phyloP scores from a whole-genome alignment of 371 early-diverging fungal genomes.

The Choanephora cucurbitarum region DNA sequence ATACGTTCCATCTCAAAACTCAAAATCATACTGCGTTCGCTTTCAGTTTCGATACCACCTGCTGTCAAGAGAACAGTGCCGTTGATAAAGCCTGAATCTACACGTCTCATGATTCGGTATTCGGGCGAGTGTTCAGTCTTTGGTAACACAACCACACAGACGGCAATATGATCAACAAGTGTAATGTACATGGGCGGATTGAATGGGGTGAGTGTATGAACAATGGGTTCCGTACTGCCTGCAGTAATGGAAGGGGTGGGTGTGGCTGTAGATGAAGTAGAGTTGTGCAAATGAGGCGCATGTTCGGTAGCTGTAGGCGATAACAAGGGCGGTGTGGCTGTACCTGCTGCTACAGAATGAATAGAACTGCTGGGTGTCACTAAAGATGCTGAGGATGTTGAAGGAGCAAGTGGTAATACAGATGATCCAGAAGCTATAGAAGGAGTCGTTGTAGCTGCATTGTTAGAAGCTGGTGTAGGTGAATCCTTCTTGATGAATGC shows the following conservation, averaged over 20 bases:
- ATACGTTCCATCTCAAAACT: conserved; percentile 84
- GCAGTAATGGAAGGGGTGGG: conserved; percentile 8
- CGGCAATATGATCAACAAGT: conserved; percentile 70
- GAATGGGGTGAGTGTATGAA: conserved; percentile 21
- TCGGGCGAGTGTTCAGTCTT: conserved; percentile 45
- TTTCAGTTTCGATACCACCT: conserved; percentile 85
- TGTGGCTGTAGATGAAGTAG: conserved; percentile 1
- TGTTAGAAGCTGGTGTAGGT: background rate
- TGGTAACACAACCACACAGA: conserved; percentile 70
- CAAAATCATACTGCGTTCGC: conserved; percentile 84
- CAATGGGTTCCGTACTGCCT: conserved; percentile 21
- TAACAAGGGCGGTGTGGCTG: conserved; percentile 1
- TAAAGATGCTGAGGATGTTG: conserved; percentile 5
- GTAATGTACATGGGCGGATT: conserved; percentile 70
- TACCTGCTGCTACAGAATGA: background rate
- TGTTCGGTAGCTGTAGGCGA: conserved; percentile 2
- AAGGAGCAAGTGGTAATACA: conserved; percentile 3
- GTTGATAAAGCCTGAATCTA: conserved; percentile 83
- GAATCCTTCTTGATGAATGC: conserved; percentile 44
- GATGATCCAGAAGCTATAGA: conserved; percentile 9
- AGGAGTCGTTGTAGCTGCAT: conserved; percentile 11
- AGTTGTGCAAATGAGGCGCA: conserved; percentile 7
- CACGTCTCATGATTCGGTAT: conserved; percentile 71
- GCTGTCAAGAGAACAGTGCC: conserved; percentile 83
- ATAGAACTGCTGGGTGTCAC: conserved; percentile 1